These are phyloP conservation scores for Arthroderma sp. DNA, from an alignment of 2,329 filamentous ascomycete genomes.

Conservation along the genomic window DNA sequence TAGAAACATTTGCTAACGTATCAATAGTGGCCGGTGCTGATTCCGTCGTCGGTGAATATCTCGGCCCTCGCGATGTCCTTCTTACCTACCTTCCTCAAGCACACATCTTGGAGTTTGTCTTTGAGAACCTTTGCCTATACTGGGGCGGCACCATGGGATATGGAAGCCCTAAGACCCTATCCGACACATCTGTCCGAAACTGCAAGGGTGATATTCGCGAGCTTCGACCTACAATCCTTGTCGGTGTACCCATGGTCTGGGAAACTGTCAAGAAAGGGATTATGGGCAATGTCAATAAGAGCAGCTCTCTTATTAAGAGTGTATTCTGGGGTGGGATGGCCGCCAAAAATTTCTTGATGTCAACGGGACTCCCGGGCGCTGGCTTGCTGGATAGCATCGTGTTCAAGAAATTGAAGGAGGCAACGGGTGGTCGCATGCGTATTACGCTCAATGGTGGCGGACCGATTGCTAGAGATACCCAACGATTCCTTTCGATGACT, in stretches of 20 bases:
- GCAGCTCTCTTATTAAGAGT: slow-evolving; percentile 56
- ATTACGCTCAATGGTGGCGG: slow-evolving; percentile 92
- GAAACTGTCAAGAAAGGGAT: slow-evolving; percentile 96
- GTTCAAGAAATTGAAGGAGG: slow-evolving; percentile 81
- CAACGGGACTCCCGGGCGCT: slow-evolving; percentile 39
- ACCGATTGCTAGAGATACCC: slow-evolving; percentile 74
- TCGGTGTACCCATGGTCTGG: slow-evolving; percentile 94
- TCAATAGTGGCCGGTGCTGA: slow-evolving; percentile 61
- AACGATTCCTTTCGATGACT: slow-evolving; percentile 80
- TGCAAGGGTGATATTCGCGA: slow-evolving; percentile 90
- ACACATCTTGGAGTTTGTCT: slow-evolving; percentile 91
- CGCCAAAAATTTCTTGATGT: slow-evolving; percentile 48
- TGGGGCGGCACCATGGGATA: slow-evolving; percentile 84
- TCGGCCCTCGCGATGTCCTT: slow-evolving; percentile 64
- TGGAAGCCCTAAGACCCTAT: slow-evolving; percentile 77
- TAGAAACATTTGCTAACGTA: slow-evolving; percentile 6
- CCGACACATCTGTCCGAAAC: slow-evolving; percentile 74
- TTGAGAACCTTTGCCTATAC: slow-evolving; percentile 81
- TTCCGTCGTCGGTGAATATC: slow-evolving; percentile 61
- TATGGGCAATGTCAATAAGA: slow-evolving; percentile 59
- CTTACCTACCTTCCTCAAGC: slow-evolving; percentile 88
- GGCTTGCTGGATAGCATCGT: slow-evolving; percentile 66
- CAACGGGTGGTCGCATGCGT: slow-evolving; percentile 76
- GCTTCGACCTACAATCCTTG: slow-evolving; percentile 74
- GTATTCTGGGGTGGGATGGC: slow-evolving; percentile 62